Base-by-base conservation (phyloP, 148 eudicot genomes). In the Vaccinium macrocarpon region DNA sequence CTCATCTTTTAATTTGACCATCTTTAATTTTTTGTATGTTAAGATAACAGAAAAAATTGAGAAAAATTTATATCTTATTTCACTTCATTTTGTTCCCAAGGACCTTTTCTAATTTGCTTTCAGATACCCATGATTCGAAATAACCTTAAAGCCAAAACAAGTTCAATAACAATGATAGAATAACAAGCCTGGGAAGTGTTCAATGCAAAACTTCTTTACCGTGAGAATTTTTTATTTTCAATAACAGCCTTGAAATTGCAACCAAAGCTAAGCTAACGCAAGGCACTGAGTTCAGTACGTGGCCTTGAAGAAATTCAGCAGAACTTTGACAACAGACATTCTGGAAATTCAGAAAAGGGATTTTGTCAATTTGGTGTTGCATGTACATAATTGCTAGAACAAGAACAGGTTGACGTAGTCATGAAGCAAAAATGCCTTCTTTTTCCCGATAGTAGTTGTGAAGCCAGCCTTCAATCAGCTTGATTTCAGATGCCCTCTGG, bases 381-480 rank as follows among this genome's bases (percentile, higher is more conserved):
- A 23, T 25, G 72, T 25, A 14, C 35, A 62, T 8, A 25, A 62
- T 25, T 6, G 68, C 68, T 62, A 62, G 27, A 56, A 56, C 15
- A 62, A n/a, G 12, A 21, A n/a, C 27, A 61, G n/a, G 66, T 62
- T 62, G 68, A 4, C 11, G 68, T 16, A 62, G 25, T 62, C 19
- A 66, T 11, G 72, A 25, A 25, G 32, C 76, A 13, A 49, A 74
- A 49, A 27, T 73, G 42, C 78, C 75, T 83, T 83, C 79, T 68
- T 89, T 89, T 83, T 84, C 73, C 48, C 86, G 38, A 49, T 84
- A 78, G 84, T 93, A 90, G 55, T 90, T 88, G 52, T 88, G 68
- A 32, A 96, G 90, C 99, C 99, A 96, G 85, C 89, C 90, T 87
- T 87, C 56, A 55, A 96, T 96, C 85, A 93, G 76, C 87, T 87